A percentile compares a stretch with the other conserved stretches of the same genome.
These are phyloP conservation scores for Lactarius quietus DNA, from an alignment of 768 basidiomycete species.

Conservation along the genomic window DNA sequence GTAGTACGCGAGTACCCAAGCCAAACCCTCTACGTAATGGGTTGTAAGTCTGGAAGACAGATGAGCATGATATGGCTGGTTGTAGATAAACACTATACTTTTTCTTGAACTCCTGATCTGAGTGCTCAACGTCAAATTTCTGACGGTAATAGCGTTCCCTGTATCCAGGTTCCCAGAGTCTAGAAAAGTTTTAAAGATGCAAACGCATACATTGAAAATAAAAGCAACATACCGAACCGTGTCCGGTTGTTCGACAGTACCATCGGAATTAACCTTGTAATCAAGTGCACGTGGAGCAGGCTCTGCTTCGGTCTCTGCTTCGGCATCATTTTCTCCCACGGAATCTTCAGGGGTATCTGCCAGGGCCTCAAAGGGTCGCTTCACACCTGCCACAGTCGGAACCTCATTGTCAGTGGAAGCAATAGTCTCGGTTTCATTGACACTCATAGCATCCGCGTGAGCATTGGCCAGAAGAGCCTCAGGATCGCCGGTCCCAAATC, in stretches of 20 bases:
- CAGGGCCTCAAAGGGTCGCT: slow-evolving; percentile 43
- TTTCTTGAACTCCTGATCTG: slow-evolving; percentile 69
- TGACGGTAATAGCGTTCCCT: slow-evolving; percentile 90
- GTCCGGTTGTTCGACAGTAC: slow-evolving; percentile 92
- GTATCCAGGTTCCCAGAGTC: slow-evolving; percentile 96
- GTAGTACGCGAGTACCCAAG: slow-evolving; percentile 96
- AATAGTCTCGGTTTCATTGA: slow-evolving; percentile 12
- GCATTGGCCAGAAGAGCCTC: slow-evolving; percentile 7
- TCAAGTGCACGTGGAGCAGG: slow-evolving; percentile 49
- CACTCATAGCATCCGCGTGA: slow-evolving; percentile 8
- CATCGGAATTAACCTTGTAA: slow-evolving; percentile 82
- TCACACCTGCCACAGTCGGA: slow-evolving; percentile 34
- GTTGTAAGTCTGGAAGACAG: slow-evolving; percentile 57
- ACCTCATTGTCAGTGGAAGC: slow-evolving; percentile 26
- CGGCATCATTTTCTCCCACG: slow-evolving; percentile 32
- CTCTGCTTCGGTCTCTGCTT: slow-evolving; percentile 19
- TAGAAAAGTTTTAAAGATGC: slow-evolving; percentile 34
- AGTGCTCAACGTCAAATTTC: slow-evolving; percentile 78
- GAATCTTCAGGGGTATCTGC: slow-evolving; percentile 12
- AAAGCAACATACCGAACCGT: slow-evolving; percentile 70
- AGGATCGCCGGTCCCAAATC: slow-evolving; percentile 33
- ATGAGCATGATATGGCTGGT: slow-evolving; percentile 12
- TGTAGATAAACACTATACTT: slow-evolving; percentile 44
- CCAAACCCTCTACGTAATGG: slow-evolving; percentile 88
- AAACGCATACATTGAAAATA: slow-evolving; percentile 4